Evolutionary conservation across 306 rosid species (phyloP), one percentile per base, ranked within the genome.

Genomic region (Cyclanthera cordifolia): DNA sequence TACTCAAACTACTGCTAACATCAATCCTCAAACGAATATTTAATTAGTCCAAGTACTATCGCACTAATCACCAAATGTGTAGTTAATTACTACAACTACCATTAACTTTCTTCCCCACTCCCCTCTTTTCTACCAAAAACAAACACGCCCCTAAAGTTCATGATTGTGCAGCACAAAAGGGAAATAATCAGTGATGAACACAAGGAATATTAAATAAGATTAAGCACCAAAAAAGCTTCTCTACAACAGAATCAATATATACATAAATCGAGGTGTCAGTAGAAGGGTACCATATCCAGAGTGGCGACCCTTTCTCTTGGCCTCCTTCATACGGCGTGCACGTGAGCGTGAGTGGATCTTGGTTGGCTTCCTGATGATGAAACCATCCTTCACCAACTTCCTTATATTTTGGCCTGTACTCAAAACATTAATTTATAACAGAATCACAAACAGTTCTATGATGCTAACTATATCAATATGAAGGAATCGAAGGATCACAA

Each of bases 321-420:
- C 98, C 80, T 82, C 98, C 77, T 84, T 90, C 96, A 89, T 89
- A 0, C 98, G 73, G 21, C 98, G 95, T 2, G 98, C 98, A 34
- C 96, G 95, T 21, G 98, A 93, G 4, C 98, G 88, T 0, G 96
- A 93, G 73, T 93, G 98, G 67, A 93, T 93, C 85, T 93, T 93
- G 46, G 96, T 93, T 37, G 98, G 98, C 80, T 93, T 93, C 84
- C 98, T 79, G 83, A 93, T 89, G 19, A 90, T 86, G 76, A 93
- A 93, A 4, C 96, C 98, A 84, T 93, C 98, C 87, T 93, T 93
- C 24, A 93, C 94, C 86, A 93, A 72, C 87, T 89, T 93, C 78
- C 98, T 79, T 0, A 93, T 87, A 80, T 90, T 89, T 75, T 89
- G 98, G 55, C 98, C 98, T 93, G 85, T 69, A 48, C 48, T n/a